Base-by-base conservation (phyloP, 129 eudicot species). In the Erigeron canadensis region DNA sequence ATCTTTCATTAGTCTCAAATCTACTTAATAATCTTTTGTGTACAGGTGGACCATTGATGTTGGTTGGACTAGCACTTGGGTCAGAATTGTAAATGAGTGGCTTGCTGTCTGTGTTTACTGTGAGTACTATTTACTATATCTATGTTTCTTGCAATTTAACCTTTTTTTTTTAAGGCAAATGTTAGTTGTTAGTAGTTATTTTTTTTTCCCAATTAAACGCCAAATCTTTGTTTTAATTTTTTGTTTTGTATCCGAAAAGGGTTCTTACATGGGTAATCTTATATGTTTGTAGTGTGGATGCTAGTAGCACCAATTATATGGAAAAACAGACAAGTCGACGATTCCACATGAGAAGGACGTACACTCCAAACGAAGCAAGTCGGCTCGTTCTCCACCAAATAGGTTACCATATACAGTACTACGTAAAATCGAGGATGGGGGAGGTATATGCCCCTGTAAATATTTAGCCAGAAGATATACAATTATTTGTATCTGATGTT, bases 11-110 rank as follows among this genome's bases (percentile, higher is more conserved):
- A 5, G 10, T 53, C 10, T 22, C 5, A 7, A 54, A 3, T 60
- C 17, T 67, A 81, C 51, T 16, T 2, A 64, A 66, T 8, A 48
- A 21, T 23, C 75, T 38, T 38, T 38, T 22, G 3, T 40, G 56
- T 70, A 76, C 82, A 89, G 96, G 82, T 90, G 90, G 90, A 90
- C 94, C 15, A 90, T 90, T 53, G 96, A 90, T 48, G 81, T 90
- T 22, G 96, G 96, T 0, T 90, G 96, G 96, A 90, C 96, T 5
- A 90, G 96, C 67, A 83, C 96, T 22, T 89, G 96, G 96, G 96
- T 89, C 41, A 84, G 96, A 77, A 78, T 89, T 60, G 96, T 89
- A 46, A 86, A 90, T 28, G 96, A 90, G 65, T 90, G 94, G 96
- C 86, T 90, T 16, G 96, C 96, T 5, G 94, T 81, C 37, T 82